Evolutionary conservation across 2,329 filamentous ascomycete species (phyloP).

Genomic region (Clonostachys chloroleuca): DNA sequence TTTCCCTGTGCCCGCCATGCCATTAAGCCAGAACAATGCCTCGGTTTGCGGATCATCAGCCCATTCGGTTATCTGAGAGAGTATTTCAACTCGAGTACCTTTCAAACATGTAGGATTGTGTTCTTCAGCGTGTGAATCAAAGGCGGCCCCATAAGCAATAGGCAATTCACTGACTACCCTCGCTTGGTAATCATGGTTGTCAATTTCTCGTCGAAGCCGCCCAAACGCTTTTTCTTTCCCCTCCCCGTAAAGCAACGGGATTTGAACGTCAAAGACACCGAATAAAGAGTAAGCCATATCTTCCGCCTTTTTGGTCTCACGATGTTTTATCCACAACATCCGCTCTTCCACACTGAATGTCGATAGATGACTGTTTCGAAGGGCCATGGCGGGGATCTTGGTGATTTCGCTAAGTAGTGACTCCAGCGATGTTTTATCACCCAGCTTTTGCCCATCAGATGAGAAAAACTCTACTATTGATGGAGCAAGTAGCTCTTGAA

Average conservation of each 20-base stretch:
- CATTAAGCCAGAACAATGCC: constrained; percentile 1
- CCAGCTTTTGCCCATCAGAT: neutral
- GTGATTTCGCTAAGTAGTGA: too few relatives aligned
- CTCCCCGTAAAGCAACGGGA: too few relatives aligned
- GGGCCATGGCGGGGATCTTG: too few relatives aligned
- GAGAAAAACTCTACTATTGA: constrained; percentile 1
- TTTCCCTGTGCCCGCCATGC: constrained; percentile 1
- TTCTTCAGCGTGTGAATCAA: constrained; percentile 9
- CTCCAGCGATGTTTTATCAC: neutral
- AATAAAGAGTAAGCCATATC: too few relatives aligned
- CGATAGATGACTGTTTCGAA: too few relatives aligned
- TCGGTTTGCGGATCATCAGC: neutral
- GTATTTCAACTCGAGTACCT: neutral
- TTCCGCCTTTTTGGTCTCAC: too few relatives aligned
- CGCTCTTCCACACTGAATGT: too few relatives aligned
- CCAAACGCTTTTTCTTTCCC: too few relatives aligned
- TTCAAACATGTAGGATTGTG: neutral
- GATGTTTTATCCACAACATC: too few relatives aligned
- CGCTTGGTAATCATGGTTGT: too few relatives aligned
- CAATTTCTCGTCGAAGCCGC: too few relatives aligned
- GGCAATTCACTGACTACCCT: neutral
- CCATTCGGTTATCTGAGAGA: neutral
- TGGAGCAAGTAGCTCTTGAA: constrained; percentile 2
- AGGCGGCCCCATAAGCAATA: neutral
- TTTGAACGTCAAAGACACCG: too few relatives aligned